These are phyloP conservation scores for Aegle marmelos DNA, from an alignment of 345 rosid genomes.

Conservation along the genomic window DNA sequence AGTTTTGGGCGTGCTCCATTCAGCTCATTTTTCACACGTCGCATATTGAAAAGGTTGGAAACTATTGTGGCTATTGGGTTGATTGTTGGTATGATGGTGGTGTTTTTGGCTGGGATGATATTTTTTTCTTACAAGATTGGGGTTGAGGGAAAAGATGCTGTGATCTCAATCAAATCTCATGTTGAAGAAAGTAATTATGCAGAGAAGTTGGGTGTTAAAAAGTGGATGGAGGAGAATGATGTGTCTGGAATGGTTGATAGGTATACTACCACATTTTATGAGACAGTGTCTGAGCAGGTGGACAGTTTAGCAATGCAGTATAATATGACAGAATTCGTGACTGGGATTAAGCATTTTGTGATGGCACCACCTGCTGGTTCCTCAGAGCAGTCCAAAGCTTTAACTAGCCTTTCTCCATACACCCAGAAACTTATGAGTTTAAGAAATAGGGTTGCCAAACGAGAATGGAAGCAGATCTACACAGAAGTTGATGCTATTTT, in stretches of 20 bases:
- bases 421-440: slow-evolving; percentile 72
- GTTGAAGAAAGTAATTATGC: slow-evolving; percentile 86
- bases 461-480: slow-evolving; percentile 79
- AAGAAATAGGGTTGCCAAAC: slow-evolving; percentile 45
- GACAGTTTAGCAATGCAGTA: slow-evolving; percentile 87
- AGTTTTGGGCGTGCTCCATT: slow-evolving; percentile 58
- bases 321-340: slow-evolving; percentile 88
- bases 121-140: slow-evolving; percentile 95
- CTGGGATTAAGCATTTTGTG: slow-evolving; percentile 83
- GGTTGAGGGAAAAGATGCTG: slow-evolving; percentile 87
- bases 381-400: slow-evolving; percentile 44
- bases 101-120: slow-evolving; percentile 56
- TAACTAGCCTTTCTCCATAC: slow-evolving; percentile 62
- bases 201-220: slow-evolving; percentile 75
- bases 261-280: slow-evolving; percentile 65
- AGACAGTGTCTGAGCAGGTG: slow-evolving; percentile 68
- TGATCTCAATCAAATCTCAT: slow-evolving; percentile 72
- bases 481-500: slow-evolving; percentile 68
- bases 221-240: slow-evolving; percentile 96
- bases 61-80: slow-evolving; percentile 84
- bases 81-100: slow-evolving; percentile 77
- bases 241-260: slow-evolving; percentile 82
- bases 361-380: slow-evolving; percentile 44
- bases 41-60: slow-evolving; percentile 66
- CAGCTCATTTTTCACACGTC: slow-evolving; percentile 73